Evolutionary conservation across 129 eudicot species (phyloP).

Genomic region (Rutidosis leptorrhynchoides): DNA sequence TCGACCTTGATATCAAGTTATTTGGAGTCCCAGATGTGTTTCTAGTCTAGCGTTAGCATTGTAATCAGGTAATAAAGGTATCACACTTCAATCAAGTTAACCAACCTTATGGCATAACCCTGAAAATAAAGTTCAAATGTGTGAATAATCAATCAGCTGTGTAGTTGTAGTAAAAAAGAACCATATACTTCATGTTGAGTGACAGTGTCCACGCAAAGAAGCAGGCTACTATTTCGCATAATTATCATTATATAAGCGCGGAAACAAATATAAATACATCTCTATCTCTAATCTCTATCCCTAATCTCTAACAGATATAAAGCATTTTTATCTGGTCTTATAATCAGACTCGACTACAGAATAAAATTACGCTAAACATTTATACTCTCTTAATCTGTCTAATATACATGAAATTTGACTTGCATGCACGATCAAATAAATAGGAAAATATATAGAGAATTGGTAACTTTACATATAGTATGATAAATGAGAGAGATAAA

Average conservation of each 20-base stretch:
- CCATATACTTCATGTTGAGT: not conserved
- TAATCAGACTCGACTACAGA: too few relatives aligned
- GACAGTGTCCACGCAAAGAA: not conserved
- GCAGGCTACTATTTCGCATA: not conserved
- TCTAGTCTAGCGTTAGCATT: conserved; percentile 11
- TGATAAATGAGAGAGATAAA: too few relatives aligned
- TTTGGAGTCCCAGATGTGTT: conserved; percentile 11
- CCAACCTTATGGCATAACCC: conserved; percentile 22
- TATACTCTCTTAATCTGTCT: too few relatives aligned
- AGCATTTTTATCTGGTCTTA: too few relatives aligned
- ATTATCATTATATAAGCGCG: not conserved
- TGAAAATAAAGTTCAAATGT: conserved; percentile 24
- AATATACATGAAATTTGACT: too few relatives aligned
- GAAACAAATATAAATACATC: not conserved
- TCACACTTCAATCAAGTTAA: conserved; percentile 26
- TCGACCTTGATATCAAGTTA: conserved; percentile 8
- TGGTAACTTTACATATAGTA: too few relatives aligned
- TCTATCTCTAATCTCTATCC: too few relatives aligned
- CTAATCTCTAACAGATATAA: too few relatives aligned
- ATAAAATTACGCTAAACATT: too few relatives aligned
- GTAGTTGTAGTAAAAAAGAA: not conserved
- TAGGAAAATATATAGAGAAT: too few relatives aligned
- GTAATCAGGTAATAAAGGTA: conserved; percentile 10
- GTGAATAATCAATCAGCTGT: conserved; percentile 4
- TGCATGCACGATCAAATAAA: too few relatives aligned